Evolutionary conservation across 2,329 filamentous ascomycete genomes (phyloP), one percentile per base, ranked within the genome.

Genomic region (Zasmidium cellare): DNA sequence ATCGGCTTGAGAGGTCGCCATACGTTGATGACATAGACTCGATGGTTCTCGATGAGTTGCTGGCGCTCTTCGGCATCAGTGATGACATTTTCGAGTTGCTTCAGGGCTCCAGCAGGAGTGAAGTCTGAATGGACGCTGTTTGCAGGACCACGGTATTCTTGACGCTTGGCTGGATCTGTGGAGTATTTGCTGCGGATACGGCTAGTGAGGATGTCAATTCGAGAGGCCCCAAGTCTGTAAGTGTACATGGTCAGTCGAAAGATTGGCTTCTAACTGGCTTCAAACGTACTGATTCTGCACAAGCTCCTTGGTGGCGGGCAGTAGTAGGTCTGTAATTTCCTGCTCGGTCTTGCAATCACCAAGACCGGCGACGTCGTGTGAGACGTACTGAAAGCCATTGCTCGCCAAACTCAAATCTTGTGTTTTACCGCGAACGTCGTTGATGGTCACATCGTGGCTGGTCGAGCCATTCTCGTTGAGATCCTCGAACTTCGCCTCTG

Each of bases 331-430:
- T 16, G 44, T 55, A 19, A 68, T 63, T 12, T 60, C 53, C 14
- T 56, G 52, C 47, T 67, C 61, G 12, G 60, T 59, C 20, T 31
- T 45, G 59, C 65, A 68, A 19, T 62, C 46, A 35, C 52, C 38
- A 44, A 67, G 25, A 2, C 16, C 38, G 9, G 31, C n/a, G 3
- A 64, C 6, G 16, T 44, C 14, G 57, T 67, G 9, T 56, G 63
- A 60, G 19, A 65, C 58, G 46, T 66, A 68, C 18, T 55, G 47
- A 53, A 69, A 69, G 19, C 67, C 67, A 25, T 68, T 62, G 3
- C 55, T 53, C 38, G 65, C 63, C 18, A 69, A 63, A 2, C 12
- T 46, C 41, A 57, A 57, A 38, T 47, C 53, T 6, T 59, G 18
- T 3, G 53, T 45, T 22, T 52, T 19, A 20, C 58, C 61, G 9